A percentile compares a stretch with the other conserved stretches of the same genome.
Evolutionary conservation across 2,329 filamentous ascomycete species (phyloP).

Genomic region (Penicillium brasilianum): DNA sequence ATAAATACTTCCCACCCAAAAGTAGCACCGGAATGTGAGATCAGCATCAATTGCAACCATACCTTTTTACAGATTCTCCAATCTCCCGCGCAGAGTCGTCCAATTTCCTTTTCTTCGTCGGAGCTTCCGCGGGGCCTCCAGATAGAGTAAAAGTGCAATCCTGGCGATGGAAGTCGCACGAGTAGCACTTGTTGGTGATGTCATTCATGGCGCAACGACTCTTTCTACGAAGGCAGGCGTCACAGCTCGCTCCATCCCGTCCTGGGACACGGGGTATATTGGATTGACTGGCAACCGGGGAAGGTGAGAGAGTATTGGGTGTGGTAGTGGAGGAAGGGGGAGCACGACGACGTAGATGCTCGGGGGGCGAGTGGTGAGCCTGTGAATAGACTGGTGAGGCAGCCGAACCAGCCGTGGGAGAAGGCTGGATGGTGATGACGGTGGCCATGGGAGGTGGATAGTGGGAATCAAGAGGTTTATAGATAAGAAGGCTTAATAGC

Average conservation of each 20-base stretch:
- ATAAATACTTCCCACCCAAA: not conserved
- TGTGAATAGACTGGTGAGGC: slow-evolving; percentile 33
- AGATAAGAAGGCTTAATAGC: not conserved
- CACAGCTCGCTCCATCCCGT: slow-evolving; percentile 48
- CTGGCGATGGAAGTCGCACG: slow-evolving; percentile 52
- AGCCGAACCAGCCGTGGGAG: slow-evolving; percentile 37
- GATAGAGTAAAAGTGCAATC: slow-evolving; percentile 49
- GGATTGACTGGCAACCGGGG: slow-evolving; percentile 30
- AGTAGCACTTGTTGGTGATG: slow-evolving; percentile 50
- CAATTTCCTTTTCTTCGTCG: slow-evolving; percentile 48
- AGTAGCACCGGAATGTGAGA: not conserved
- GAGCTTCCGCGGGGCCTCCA: slow-evolving; percentile 29
- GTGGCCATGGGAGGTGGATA: slow-evolving; percentile 39
- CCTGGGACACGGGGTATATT: slow-evolving; percentile 35
- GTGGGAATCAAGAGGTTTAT: not conserved
- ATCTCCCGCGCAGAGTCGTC: slow-evolving; percentile 37
- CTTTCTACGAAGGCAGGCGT: slow-evolving; percentile 50
- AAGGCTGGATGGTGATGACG: slow-evolving; percentile 49
- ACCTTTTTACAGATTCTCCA: slow-evolving; percentile 45
- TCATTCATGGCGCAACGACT: slow-evolving; percentile 52
- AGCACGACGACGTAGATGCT: slow-evolving; percentile 33
- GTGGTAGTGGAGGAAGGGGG: slow-evolving; percentile 30
- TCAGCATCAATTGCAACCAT: slow-evolving; percentile 21
- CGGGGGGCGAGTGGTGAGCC: slow-evolving; percentile 31
- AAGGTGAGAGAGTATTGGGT: slow-evolving; percentile 30